Base-by-base conservation (phyloP, 352 stramenopile genomes). In the Globisporangium acanthophoron region DNA sequence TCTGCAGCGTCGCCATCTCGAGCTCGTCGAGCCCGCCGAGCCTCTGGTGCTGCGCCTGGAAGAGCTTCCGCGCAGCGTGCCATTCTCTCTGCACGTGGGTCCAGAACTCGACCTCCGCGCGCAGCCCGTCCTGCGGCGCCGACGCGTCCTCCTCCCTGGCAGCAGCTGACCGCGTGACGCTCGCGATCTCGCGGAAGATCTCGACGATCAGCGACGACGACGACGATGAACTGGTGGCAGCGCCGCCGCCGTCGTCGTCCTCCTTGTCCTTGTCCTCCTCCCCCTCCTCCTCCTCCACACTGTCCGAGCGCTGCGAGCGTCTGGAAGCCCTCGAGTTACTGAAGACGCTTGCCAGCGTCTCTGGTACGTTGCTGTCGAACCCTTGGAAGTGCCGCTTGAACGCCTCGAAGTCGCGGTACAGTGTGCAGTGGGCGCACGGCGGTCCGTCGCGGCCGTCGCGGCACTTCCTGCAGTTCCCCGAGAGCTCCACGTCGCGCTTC, bases 21-120 rank as follows among this genome's bases (percentile, higher is more conserved):
- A 94, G 58, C 35, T 94, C 85, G 50, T 94, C 85, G 35, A 90
- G 64, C 2, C 69, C 74, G 5, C 78, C 80, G 4, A 94, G 73
- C n/a, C 80, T 77, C 40, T 85, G 71, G 35, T 91, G 80, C 31
- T 90, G 82, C 16, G 67, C 67, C 29, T 91, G 77, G 21, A 89
- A 89, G 1, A 92, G 65, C 20, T 82, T 81, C 58, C 80, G 85
- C 9, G 73, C 82, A 16, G 62, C 60, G 20, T 53, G 73, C 73
- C 77, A 85, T 45, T 91, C 81, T 7, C 65, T 66, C 31, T 81
- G 63, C 16, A 91, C 24, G 12, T 73, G 68, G 1, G 46, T 33
- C 71, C 72, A 89, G 6, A 89, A 63, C 2, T 86, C 76, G 0
- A 54, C 61, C 51, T 89, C 79, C 12, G 65, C 50, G 24, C 82